Evolutionary conservation across 257 asterid genomes (phyloP).

Genomic region (Solanum pimpinellifolium): DNA sequence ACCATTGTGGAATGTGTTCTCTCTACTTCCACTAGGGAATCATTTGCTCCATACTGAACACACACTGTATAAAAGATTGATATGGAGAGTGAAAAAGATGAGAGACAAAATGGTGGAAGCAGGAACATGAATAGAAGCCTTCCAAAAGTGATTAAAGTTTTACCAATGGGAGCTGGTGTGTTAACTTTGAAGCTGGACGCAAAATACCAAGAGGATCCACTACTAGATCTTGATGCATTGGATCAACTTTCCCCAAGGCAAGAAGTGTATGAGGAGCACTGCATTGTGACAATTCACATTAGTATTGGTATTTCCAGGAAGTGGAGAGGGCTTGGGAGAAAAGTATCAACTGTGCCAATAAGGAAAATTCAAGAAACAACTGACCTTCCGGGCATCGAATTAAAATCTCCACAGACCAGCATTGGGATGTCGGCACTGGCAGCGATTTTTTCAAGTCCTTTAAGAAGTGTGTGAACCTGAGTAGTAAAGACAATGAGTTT

Average conservation of each 20-base stretch:
- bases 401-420: constrained; percentile 97
- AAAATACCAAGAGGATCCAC: constrained; percentile 83
- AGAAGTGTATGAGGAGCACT: constrained; percentile 98
- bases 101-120: not conserved
- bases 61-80: not conserved
- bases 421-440: constrained; percentile 90
- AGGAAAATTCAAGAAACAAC: not conserved
- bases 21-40: not conserved
- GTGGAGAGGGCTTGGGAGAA: not conserved
- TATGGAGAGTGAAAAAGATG: not conserved
- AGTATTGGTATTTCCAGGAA: not conserved
- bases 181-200: constrained; percentile 56
- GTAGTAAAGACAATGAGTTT: constrained; percentile 6
- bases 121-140: not conserved
- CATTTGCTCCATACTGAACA: not conserved
- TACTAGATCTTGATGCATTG: constrained; percentile 67
- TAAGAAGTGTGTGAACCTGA: constrained; percentile 85
- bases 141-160: not conserved
- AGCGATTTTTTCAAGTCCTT: constrained; percentile 96
- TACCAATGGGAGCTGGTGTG: constrained; percentile 93
- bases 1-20: not conserved
- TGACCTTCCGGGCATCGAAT: constrained; percentile 89
- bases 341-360: not conserved
- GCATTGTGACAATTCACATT: constrained; percentile 7
- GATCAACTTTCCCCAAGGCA: constrained; percentile 97